phyloP scores from a whole-genome alignment of 139 green algal species.

The Asterochloris sp. region DNA sequence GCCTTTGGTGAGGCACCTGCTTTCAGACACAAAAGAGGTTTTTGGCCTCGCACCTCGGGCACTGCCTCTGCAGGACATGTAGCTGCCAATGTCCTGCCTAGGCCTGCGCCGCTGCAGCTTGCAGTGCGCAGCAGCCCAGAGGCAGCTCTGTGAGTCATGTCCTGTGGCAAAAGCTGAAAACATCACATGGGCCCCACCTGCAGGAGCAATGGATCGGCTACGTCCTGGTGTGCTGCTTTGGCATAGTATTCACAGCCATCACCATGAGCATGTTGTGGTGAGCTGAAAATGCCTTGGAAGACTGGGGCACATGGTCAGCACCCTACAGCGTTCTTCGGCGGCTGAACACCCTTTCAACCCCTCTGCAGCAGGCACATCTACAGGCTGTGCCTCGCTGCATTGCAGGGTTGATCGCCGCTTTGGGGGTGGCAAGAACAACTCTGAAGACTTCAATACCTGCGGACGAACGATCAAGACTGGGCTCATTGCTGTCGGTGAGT shows the following conservation, averaged over 20 bases:
- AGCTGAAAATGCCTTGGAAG: too few relatives aligned
- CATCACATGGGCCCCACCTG: not conserved
- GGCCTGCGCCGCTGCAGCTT: too few relatives aligned
- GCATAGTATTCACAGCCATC: constrained; percentile 5
- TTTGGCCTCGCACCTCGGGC: not conserved
- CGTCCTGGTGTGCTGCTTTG: constrained; percentile 11
- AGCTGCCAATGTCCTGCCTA: too few relatives aligned
- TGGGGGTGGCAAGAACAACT: constrained; percentile 14
- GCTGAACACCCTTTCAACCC: too few relatives aligned
- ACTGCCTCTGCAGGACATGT: not conserved
- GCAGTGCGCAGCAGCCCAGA: not conserved
- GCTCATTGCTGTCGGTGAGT: constrained; percentile 56
- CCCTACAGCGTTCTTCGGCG: too few relatives aligned
- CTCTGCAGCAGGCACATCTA: too few relatives aligned
- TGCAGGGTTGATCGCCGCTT: constrained; percentile 1
- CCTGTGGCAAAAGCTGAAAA: not conserved
- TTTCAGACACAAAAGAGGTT: not conserved
- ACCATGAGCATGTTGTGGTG: not conserved
- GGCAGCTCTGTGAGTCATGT: not conserved
- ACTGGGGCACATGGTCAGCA: too few relatives aligned
- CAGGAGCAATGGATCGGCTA: constrained; percentile 14
- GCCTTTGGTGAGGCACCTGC: constrained; percentile 1
- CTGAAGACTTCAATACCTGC: constrained; percentile 57
- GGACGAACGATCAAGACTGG: constrained; percentile 64
- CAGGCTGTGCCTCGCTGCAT: not conserved